phyloP scores from a whole-genome alignment of 352 stramenopile species.

The Phytopythium delawarense region DNA sequence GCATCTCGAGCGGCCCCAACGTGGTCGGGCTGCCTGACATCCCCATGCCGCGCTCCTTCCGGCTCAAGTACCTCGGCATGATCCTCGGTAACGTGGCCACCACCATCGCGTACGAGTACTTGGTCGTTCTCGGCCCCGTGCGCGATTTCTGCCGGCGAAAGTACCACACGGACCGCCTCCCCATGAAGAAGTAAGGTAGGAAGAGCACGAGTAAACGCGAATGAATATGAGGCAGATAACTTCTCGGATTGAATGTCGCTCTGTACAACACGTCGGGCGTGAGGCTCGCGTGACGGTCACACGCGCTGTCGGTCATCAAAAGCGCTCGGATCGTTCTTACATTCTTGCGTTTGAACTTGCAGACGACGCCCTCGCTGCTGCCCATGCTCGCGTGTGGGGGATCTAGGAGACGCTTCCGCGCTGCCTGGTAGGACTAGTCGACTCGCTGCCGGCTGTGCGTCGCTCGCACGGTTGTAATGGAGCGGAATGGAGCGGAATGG shows the following conservation, averaged over 20 bases:
- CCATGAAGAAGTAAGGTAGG: slow-evolving; percentile 21
- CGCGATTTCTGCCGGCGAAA: slow-evolving; percentile 30
- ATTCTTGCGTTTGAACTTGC: no score
- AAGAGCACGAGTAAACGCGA: no score
- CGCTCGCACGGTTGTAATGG: background rate
- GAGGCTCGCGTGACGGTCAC: no score
- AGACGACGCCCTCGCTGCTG: no score
- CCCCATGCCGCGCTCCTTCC: slow-evolving; percentile 35
- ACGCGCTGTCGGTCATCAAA: no score
- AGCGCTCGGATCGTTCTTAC: no score
- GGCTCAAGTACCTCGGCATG: slow-evolving; percentile 25
- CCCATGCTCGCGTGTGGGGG: slow-evolving; percentile 16
- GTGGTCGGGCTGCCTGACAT: slow-evolving; percentile 43
- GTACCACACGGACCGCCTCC: slow-evolving; percentile 24
- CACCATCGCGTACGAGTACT: slow-evolving; percentile 27
- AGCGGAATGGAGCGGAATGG: background rate
- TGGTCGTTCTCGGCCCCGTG: slow-evolving; percentile 34
- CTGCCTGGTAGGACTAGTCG: background rate
- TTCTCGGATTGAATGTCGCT: no score
- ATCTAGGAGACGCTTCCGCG: background rate
- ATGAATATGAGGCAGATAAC: no score
- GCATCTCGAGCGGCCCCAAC: slow-evolving; percentile 48
- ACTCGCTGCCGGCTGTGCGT: background rate
- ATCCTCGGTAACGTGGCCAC: slow-evolving; percentile 25
- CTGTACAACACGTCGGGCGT: no score